Evolutionary conservation across 2,329 filamentous ascomycete genomes (phyloP).

Genomic region (Colletotrichum gigasporum): DNA sequence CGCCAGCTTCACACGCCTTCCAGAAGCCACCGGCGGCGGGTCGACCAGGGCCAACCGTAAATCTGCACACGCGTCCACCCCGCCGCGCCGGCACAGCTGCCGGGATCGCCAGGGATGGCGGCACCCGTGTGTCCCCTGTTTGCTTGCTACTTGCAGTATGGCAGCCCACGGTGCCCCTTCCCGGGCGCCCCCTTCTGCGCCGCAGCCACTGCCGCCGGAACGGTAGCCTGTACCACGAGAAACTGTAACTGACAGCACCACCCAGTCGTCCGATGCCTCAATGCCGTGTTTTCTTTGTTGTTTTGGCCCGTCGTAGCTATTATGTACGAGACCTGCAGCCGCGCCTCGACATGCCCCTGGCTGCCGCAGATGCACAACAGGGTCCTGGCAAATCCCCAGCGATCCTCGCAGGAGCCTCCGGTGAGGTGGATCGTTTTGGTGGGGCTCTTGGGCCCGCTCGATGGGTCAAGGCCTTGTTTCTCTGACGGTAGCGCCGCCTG

Average conservation of each 20-base stretch:
- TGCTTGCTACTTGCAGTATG: not conserved
- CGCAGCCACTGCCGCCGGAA: not conserved
- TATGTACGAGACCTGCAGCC: not conserved
- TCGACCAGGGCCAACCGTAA: not conserved
- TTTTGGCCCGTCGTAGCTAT: not conserved
- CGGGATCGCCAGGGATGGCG: slow-evolving; percentile 23
- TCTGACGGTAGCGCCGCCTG: slow-evolving; percentile 14
- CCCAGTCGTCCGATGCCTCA: not conserved
- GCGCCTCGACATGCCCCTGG: not conserved
- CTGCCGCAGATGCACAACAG: slow-evolving; percentile 4
- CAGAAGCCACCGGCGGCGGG: not conserved
- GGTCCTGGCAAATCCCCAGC: slow-evolving; percentile 24
- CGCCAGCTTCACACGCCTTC: not conserved
- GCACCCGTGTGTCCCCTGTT: slow-evolving; percentile 9
- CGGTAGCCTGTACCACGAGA: not conserved
- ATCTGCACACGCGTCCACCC: slow-evolving; percentile 20
- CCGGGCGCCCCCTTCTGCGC: not conserved
- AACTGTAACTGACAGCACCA: not conserved
- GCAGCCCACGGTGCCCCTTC: not conserved
- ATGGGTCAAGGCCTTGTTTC: not conserved
- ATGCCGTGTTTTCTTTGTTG: not conserved
- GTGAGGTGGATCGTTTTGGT: slow-evolving; percentile 13
- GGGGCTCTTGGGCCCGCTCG: slow-evolving; percentile 1
- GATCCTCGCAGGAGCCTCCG: slow-evolving; percentile 30
- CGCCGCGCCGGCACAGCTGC: slow-evolving; percentile 27